Conservation (phyloP, 2,329 filamentous ascomycete genomes). For the Fusarium guadeloupense region DNA sequence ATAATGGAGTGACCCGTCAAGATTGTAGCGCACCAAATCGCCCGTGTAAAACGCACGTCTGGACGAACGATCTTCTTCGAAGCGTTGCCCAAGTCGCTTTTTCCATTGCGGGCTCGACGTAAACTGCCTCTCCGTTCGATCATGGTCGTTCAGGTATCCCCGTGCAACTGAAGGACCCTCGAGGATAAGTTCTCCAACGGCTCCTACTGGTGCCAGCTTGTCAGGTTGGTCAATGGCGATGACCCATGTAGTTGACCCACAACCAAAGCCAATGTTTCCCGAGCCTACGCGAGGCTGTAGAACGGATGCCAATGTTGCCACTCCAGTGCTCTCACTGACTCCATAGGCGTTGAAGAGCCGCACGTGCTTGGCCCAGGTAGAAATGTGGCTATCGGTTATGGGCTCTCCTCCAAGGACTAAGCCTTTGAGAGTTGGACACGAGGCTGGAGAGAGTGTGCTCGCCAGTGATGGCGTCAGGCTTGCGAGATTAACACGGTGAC, state of each 20-base stretch:
- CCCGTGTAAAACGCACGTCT: background rate
- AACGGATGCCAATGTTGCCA: background rate
- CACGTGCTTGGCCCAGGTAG: slow-evolving; percentile 1
- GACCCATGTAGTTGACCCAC: background rate
- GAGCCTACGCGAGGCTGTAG: background rate
- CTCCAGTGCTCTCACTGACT: slow-evolving; percentile 3
- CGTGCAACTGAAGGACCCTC: background rate
- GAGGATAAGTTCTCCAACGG: background rate
- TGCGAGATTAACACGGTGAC: background rate
- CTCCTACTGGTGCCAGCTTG: slow-evolving; percentile 1
- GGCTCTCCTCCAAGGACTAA: slow-evolving; percentile 2
- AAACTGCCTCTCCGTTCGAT: background rate
- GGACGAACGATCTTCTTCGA: background rate
- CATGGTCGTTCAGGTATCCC: background rate
- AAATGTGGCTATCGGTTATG: background rate
- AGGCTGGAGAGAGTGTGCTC: background rate
- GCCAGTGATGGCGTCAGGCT: slow-evolving; percentile 6
- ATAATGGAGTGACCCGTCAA: background rate
- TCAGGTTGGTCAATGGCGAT: background rate
- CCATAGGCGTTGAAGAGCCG: slow-evolving; percentile 6
- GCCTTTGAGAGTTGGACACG: background rate
- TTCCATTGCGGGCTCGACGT: background rate
- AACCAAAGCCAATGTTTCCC: slow-evolving; percentile 1
- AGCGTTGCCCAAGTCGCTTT: no score
- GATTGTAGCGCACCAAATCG: slow-evolving; percentile 3